Evolutionary conservation across 805 yeast genomes (phyloP).

Genomic region (Komagataella ulmi): DNA sequence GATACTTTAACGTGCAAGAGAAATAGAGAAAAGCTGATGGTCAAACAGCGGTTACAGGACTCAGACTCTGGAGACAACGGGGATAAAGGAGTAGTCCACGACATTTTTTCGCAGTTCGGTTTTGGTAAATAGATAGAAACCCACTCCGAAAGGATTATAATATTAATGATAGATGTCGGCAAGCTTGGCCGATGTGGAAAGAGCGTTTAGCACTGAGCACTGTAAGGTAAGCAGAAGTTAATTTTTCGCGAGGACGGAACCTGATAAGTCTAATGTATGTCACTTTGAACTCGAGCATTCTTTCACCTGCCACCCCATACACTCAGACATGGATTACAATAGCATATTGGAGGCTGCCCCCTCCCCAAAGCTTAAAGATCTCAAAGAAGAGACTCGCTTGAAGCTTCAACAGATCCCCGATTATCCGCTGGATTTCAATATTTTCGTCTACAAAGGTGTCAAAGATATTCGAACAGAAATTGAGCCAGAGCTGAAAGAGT

Average conservation of each 20-base stretch:
- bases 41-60: constrained; percentile 3
- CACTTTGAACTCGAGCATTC: neutral
- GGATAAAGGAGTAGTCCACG: constrained; percentile 1
- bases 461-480: constrained; percentile 8
- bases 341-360: neutral
- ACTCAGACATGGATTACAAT: neutral
- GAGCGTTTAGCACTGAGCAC: no score
- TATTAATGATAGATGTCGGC: neutral
- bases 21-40: constrained; percentile 42
- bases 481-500: constrained; percentile 9
- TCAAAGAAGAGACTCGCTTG: neutral
- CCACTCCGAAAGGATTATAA: neutral
- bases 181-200: neutral
- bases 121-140: neutral
- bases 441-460: constrained; percentile 20
- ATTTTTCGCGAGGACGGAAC: neutral
- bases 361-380: neutral
- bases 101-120: constrained; percentile 2
- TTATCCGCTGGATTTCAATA: constrained; percentile 23
- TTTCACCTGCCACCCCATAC: neutral
- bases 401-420: constrained; percentile 16
- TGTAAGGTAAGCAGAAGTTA: no score
- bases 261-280: neutral
- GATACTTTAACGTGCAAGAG: constrained; percentile 67
- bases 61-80: neutral